phyloP scores from a whole-genome alignment of 2,329 filamentous ascomycete species.

The Cadophora sp. region DNA sequence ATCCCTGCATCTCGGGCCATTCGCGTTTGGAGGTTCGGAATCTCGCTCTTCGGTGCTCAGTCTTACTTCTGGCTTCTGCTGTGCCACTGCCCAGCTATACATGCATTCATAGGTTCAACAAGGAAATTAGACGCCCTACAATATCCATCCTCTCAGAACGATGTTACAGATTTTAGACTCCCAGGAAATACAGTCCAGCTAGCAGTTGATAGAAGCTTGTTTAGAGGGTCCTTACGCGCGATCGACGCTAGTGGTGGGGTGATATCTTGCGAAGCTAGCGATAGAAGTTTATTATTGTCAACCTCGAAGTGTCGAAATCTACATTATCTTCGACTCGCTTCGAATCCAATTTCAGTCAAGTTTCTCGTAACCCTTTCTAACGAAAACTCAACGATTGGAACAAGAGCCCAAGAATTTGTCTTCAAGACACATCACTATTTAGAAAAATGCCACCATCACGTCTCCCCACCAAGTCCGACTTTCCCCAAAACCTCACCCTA shows the following conservation, averaged over 20 bases:
- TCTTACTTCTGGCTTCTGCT: background rate
- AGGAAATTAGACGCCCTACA: background rate
- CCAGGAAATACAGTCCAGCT: background rate
- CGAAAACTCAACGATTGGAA: background rate
- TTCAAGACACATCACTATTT: background rate
- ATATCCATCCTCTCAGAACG: too few species aligned
- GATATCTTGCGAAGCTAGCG: conserved; percentile 4
- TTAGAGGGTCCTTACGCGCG: background rate
- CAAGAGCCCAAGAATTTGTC: background rate
- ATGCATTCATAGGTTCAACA: background rate
- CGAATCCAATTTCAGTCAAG: background rate
- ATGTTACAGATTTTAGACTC: background rate
- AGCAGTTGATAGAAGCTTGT: background rate
- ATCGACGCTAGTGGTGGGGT: conserved; percentile 4
- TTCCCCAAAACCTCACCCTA: conserved; percentile 51
- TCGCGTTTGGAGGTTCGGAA: conserved; percentile 7
- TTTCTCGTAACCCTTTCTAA: background rate
- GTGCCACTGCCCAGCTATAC: background rate
- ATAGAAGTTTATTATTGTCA: conserved; percentile 10
- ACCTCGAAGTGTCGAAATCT: background rate
- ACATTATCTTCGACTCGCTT: background rate
- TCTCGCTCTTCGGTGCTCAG: conserved; percentile 12
- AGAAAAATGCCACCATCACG: conserved; percentile 24
- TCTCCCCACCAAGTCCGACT: conserved; percentile 51
- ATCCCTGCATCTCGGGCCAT: background rate